Evolutionary conservation across 2,329 filamentous ascomycete species (phyloP).

Genomic region (Botryotinia calthae): DNA sequence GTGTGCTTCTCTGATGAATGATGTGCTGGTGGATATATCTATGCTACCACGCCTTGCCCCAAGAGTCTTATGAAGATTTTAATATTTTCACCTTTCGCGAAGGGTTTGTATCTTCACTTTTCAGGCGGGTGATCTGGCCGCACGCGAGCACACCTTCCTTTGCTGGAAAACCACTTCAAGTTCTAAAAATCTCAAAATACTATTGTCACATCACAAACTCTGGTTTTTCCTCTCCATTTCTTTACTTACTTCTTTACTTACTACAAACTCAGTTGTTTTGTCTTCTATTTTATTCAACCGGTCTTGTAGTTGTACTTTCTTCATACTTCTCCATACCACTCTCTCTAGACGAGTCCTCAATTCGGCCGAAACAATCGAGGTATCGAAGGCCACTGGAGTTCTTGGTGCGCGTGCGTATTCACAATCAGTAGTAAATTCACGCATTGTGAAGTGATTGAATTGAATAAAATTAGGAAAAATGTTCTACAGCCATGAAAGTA

Average conservation of each 20-base stretch:
- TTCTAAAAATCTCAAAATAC: background rate
- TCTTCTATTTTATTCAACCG: background rate
- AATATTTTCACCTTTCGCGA: background rate
- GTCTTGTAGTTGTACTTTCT: background rate
- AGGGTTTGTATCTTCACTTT: background rate
- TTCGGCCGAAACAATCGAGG: background rate
- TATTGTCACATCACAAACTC: background rate
- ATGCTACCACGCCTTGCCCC: background rate
- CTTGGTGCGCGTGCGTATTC: background rate
- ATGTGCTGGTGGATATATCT: background rate
- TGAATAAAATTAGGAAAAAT: conserved; percentile 46
- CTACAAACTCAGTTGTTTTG: background rate
- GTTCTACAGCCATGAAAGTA: conserved; percentile 97
- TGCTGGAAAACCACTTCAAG: background rate
- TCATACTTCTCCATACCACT: background rate
- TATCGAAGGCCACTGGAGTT: background rate
- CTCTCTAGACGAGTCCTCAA: background rate
- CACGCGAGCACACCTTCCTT: background rate
- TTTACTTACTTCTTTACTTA: background rate
- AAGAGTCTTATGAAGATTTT: background rate
- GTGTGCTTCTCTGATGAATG: background rate
- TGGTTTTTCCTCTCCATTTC: background rate
- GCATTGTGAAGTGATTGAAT: background rate
- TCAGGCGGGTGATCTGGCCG: background rate
- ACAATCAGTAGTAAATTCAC: background rate